Conservation (phyloP, 2,329 filamentous ascomycete genomes). For the Monilinia laxa region DNA sequence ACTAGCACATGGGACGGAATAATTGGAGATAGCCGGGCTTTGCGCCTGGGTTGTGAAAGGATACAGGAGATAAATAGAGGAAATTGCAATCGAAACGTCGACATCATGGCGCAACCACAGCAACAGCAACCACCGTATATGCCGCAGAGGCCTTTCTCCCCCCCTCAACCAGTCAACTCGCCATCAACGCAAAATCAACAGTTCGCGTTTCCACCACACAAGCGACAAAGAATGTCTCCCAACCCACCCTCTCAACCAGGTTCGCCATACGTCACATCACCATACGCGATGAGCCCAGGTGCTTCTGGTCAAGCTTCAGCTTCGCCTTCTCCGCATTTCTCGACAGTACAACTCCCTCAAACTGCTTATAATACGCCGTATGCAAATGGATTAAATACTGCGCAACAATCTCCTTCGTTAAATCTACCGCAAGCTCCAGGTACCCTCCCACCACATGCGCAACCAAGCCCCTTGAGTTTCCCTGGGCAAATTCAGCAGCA, state of each 20-base stretch:
- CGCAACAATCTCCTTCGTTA: slow-evolving; percentile 32
- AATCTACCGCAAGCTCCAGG: slow-evolving; percentile 35
- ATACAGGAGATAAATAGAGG: slow-evolving; percentile 28
- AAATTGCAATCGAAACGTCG: slow-evolving; percentile 22
- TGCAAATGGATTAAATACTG: slow-evolving; percentile 35
- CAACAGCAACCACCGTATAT: slow-evolving; percentile 42
- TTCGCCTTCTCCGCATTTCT: slow-evolving; percentile 38
- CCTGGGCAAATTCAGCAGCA: slow-evolving; percentile 27
- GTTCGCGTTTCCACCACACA: slow-evolving; percentile 64
- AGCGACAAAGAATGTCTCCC: slow-evolving; percentile 70
- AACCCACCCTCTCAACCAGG: slow-evolving; percentile 66
- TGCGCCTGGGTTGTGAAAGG: slow-evolving; percentile 38
- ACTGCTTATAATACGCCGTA: slow-evolving; percentile 41
- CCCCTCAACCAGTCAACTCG: slow-evolving; percentile 53
- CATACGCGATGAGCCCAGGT: slow-evolving; percentile 51
- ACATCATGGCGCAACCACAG: slow-evolving; percentile 42
- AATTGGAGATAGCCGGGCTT: slow-evolving; percentile 36
- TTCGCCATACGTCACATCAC: slow-evolving; percentile 58
- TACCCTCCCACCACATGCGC: slow-evolving; percentile 35
- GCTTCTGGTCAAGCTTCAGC: slow-evolving; percentile 36
- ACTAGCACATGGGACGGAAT: slow-evolving; percentile 35
- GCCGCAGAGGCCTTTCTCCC: slow-evolving; percentile 59
- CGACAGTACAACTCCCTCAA: slow-evolving; percentile 37
- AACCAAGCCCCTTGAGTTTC: slow-evolving; percentile 33
- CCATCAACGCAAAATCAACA: slow-evolving; percentile 60